Percentiles rank a stretch among this genome's conserved stretches.
These are phyloP conservation scores for Hortaea werneckii DNA, from an alignment of 2,329 filamentous ascomycete species.

Conservation along the genomic window DNA sequence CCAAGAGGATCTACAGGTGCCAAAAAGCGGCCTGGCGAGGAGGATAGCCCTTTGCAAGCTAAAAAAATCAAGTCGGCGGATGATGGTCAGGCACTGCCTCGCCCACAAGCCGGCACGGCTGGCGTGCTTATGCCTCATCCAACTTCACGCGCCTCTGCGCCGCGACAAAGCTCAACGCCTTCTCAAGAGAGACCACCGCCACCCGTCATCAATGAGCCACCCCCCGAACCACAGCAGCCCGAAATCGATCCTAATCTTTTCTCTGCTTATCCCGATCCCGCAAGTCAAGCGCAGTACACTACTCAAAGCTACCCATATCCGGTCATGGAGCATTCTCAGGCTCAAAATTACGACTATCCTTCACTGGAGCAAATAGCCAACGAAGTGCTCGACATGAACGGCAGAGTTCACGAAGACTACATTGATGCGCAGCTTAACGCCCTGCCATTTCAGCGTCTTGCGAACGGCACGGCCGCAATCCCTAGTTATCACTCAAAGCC, in stretches of 20 bases:
- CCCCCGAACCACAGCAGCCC: constrained; percentile 7
- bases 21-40: constrained; percentile 41
- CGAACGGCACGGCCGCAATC: constrained; percentile 9
- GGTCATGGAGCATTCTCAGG: constrained; percentile 9
- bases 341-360: constrained; percentile 17
- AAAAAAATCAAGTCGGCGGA: constrained; percentile 12
- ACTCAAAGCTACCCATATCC: constrained; percentile 15
- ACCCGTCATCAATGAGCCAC: constrained; percentile 5
- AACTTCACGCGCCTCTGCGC: neutral
- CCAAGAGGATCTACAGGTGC: constrained; percentile 47
- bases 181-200: constrained; percentile 2
- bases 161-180: neutral
- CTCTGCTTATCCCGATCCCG: constrained; percentile 14
- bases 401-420: constrained; percentile 12
- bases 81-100: neutral
- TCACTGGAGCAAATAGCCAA: constrained; percentile 28
- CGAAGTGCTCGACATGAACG: constrained; percentile 27
- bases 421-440: constrained; percentile 8
- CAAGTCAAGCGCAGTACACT: constrained; percentile 5
- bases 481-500: constrained; percentile 9
- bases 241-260: constrained; percentile 16
- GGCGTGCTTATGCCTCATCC: constrained; percentile 9
- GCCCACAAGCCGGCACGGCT: neutral
- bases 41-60: constrained; percentile 15
- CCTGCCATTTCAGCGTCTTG: constrained; percentile 6